phyloP scores from a whole-genome alignment of 805 yeast genomes.

The Hanseniaspora occidentalis region DNA sequence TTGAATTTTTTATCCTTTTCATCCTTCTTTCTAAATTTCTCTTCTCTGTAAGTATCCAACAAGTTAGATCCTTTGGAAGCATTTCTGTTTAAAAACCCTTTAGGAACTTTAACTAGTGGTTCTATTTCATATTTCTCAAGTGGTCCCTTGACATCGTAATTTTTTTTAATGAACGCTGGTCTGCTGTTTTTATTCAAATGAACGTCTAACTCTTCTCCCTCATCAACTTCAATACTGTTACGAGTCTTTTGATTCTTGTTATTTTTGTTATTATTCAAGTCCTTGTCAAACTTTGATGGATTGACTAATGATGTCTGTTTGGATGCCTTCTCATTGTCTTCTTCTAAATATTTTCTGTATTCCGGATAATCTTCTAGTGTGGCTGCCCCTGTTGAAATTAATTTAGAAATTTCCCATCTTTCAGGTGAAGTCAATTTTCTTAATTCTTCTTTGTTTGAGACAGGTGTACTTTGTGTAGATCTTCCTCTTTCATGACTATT shows the following conservation, averaged over 20 bases:
- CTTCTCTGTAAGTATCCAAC: slow-evolving; percentile 53
- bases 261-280: too few species aligned
- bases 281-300: too few species aligned
- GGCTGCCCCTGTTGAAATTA: slow-evolving; percentile 68
- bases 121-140: slow-evolving; percentile 35
- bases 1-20: slow-evolving; percentile 25
- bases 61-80: slow-evolving; percentile 65
- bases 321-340: slow-evolving; percentile 17
- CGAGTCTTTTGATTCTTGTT: too few species aligned
- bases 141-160: slow-evolving; percentile 2
- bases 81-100: slow-evolving; percentile 64
- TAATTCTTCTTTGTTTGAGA: slow-evolving; percentile 13
- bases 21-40: slow-evolving; percentile 36
- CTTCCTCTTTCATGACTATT: slow-evolving; percentile 3
- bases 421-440: slow-evolving; percentile 70
- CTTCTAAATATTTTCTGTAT: slow-evolving; percentile 28
- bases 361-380: slow-evolving; percentile 61
- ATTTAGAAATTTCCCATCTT: slow-evolving; percentile 78
- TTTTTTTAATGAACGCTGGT: slow-evolving; percentile 52
- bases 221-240: too few species aligned
- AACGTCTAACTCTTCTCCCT: slow-evolving; percentile 48
- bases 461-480: background rate
- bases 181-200: slow-evolving; percentile 50
- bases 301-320: slow-evolving; percentile 7
- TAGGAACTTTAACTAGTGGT: slow-evolving; percentile 55